A percentile compares a stretch with the other conserved stretches of the same genome.
phyloP scores from a whole-genome alignment of 345 rosid species.

The Salix viminalis region DNA sequence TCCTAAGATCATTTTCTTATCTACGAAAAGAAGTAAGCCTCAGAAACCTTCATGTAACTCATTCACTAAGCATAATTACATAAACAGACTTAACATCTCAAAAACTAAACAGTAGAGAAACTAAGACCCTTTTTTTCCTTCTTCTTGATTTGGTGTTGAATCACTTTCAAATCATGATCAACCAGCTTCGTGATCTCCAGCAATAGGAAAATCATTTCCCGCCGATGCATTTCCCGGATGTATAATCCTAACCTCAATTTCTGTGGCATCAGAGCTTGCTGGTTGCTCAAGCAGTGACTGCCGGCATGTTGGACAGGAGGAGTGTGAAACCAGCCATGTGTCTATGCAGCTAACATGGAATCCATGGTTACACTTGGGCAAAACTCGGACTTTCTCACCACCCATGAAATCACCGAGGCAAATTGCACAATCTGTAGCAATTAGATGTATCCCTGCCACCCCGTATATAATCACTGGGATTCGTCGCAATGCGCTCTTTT shows the following conservation, averaged over 20 bases:
- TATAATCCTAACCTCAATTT: slow-evolving; percentile 1
- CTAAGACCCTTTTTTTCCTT: neutral
- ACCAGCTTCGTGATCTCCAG: slow-evolving; percentile 7
- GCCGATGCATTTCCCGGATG: neutral
- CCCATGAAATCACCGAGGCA: slow-evolving; percentile 20
- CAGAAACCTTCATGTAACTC: neutral
- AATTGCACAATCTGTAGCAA: slow-evolving; percentile 24
- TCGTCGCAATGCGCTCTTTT: slow-evolving; percentile 17
- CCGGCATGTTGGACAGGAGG: slow-evolving; percentile 28
- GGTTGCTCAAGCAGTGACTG: slow-evolving; percentile 17
- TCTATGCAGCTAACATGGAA: slow-evolving; percentile 28
- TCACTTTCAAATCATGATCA: neutral
- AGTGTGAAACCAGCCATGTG: slow-evolving; percentile 21
- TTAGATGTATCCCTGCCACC: neutral
- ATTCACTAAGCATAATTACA: slow-evolving; percentile 2
- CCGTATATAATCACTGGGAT: slow-evolving; percentile 23
- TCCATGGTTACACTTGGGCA: slow-evolving; percentile 22
- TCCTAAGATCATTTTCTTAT: neutral
- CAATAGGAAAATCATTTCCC: neutral
- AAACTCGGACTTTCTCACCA: slow-evolving; percentile 24
- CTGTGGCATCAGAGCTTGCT: slow-evolving; percentile 5
- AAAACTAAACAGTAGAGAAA: neutral
- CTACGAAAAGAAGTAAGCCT: neutral
- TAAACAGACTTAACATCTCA: neutral
- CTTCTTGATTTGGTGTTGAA: neutral